Conservation (phyloP, 139 green algal species). For the Picochlorum costavermella region DNA sequence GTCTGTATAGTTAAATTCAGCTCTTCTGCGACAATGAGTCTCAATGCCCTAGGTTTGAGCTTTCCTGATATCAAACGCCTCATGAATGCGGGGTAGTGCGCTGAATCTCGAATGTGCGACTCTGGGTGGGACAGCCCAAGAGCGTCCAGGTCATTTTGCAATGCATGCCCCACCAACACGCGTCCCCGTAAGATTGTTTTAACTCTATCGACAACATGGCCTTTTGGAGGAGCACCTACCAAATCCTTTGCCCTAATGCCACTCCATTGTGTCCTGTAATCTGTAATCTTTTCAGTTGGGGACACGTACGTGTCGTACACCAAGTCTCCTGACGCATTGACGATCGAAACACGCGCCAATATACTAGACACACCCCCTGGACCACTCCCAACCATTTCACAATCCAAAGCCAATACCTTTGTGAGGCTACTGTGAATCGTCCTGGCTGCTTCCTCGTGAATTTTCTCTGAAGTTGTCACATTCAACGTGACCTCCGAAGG, state of each 20-base stretch:
- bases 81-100: conserved; percentile 67
- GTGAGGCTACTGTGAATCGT: not conserved
- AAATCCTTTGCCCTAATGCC: conserved; percentile 36
- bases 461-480: no score
- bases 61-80: conserved; percentile 20
- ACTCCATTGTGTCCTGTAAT: conserved; percentile 66
- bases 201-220: conserved; percentile 48
- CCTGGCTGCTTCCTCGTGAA: no score
- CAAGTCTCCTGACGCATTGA: conserved; percentile 70
- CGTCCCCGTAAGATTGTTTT: conserved; percentile 51
- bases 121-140: conserved; percentile 71
- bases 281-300: conserved; percentile 62
- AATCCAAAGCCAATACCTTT: conserved; percentile 79
- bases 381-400: conserved; percentile 90
- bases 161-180: conserved; percentile 74
- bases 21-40: conserved; percentile 47
- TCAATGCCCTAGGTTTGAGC: conserved; percentile 34
- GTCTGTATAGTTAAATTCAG: conserved; percentile 61
- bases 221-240: conserved; percentile 33
- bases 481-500: no score
- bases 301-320: conserved; percentile 68
- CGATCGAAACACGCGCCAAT: conserved; percentile 61
- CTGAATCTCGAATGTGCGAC: conserved; percentile 61
- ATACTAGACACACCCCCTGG: conserved; percentile 48
- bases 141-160: conserved; percentile 71